These are phyloP conservation scores for Rhododendron ferrugineum DNA, from an alignment of 148 eudicot species.

Conservation along the genomic window DNA sequence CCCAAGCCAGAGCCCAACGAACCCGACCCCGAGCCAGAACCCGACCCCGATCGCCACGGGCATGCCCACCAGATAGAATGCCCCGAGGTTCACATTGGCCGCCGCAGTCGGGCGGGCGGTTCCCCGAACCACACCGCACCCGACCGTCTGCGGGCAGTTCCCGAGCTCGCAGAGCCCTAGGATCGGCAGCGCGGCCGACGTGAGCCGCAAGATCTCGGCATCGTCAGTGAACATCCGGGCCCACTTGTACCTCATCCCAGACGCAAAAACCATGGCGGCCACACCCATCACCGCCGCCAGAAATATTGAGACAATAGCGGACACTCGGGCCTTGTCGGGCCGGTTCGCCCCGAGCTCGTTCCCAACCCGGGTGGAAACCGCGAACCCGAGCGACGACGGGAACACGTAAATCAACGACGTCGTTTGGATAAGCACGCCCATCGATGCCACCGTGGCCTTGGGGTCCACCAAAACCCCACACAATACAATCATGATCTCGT, in stretches of 20 bases:
- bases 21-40: slow-evolving; percentile 50
- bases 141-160: slow-evolving; percentile 74
- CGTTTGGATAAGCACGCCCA: slow-evolving; percentile 77
- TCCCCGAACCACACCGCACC: slow-evolving; percentile 69
- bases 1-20: slow-evolving; percentile 73
- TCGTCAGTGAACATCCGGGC: slow-evolving; percentile 54
- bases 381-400: slow-evolving; percentile 61
- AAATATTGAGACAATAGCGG: slow-evolving; percentile 37
- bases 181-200: slow-evolving; percentile 55
- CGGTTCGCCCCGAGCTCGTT: slow-evolving; percentile 72
- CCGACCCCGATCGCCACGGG: slow-evolving; percentile 61
- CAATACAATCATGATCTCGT: slow-evolving; percentile 81
- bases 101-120: slow-evolving; percentile 65
- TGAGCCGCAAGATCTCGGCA: slow-evolving; percentile 38
- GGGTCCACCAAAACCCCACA: slow-evolving; percentile 72
- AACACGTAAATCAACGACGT: slow-evolving; percentile 75
- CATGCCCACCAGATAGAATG: slow-evolving; percentile 61
- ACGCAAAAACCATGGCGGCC: slow-evolving; percentile 42
- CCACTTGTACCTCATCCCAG: slow-evolving; percentile 40
- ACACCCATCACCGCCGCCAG: slow-evolving; percentile 53
- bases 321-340: slow-evolving; percentile 41
- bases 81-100: slow-evolving; percentile 59
- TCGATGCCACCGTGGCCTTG: slow-evolving; percentile 62
- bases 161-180: slow-evolving; percentile 79
- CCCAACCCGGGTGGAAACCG: slow-evolving; percentile 75